Evolutionary conservation across 192 early-diverging fungal species (phyloP), one percentile per base, ranked within the genome.

Genomic region (Coemansia sp.): DNA sequence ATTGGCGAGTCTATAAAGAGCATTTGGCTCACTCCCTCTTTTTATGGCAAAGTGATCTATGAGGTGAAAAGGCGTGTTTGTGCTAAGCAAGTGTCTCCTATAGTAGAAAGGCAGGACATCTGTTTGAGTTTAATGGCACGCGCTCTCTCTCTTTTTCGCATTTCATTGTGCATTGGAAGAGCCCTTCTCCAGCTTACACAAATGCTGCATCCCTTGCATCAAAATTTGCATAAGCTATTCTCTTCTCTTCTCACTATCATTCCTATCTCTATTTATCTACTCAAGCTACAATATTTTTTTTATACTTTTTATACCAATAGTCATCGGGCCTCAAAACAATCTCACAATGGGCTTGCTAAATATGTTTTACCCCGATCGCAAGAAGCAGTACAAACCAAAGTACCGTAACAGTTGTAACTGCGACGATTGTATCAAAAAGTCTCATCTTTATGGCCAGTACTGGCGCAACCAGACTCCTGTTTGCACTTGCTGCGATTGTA

Each of bases 401-500:
- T 81, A 76, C 70, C 69, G 70, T 63, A 69, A 76, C 21, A 70
- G 71, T 64, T 81, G 78, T 49, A 67, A 60, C 63, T 81, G 78
- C 67, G 60, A 67, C 64, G 74, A 76, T 33, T 81, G 78, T 55
- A 23, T 76, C 4, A 23, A 53, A 0, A 62, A 70, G 4, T 6
- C 53, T 17, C 70, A 72, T 38, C 64, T 35, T 10, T 81, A 81
- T 68, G 78, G 78, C 43, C 53, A 81, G 30, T 44, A 64, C 43
- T 81, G 78, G 78, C 57, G 78, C 5, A 63, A 75, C 65, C n/a
- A 70, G 35, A 81, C 78, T 13, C 78, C 78, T 10, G 39, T 75
- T 6, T 81, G 78, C 61, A 75, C 70, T 17, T 81, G 78, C 64
- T 81, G 78, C 67, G 78, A 81, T 65, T 81, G 78, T 60, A 81